Percentiles rank a stretch among this genome's conserved stretches.
phyloP scores from a whole-genome alignment of 352 stramenopile species.

The Phytophthora podocarpi region DNA sequence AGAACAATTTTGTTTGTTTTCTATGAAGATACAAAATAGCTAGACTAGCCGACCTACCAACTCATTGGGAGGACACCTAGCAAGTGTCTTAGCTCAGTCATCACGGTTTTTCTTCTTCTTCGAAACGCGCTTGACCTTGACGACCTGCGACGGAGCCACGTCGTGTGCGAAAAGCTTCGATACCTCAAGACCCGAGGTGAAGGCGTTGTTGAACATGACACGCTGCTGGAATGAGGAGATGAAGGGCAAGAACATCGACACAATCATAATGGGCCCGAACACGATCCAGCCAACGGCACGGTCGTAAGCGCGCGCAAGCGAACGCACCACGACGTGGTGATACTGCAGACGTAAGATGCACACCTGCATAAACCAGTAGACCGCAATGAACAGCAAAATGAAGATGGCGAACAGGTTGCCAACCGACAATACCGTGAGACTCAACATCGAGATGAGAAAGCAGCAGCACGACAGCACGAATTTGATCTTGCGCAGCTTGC shows the following conservation, averaged over 20 bases:
- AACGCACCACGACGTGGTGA: constrained; percentile 85
- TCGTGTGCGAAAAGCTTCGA: constrained; percentile 91
- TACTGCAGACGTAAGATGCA: constrained; percentile 81
- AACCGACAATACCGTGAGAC: constrained; percentile 73
- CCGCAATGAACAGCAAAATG: constrained; percentile 68
- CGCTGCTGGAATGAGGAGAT: constrained; percentile 88
- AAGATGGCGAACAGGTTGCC: constrained; percentile 77
- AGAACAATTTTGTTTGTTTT: constrained; percentile 38
- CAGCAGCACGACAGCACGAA: constrained; percentile 79
- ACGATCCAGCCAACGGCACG: constrained; percentile 87
- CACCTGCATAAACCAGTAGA: constrained; percentile 90
- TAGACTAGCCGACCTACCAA: constrained; percentile 21
- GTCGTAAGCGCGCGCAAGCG: constrained; percentile 75
- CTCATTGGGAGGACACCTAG: constrained; percentile 11
- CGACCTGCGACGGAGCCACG: constrained; percentile 73
- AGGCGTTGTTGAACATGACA: constrained; percentile 92
- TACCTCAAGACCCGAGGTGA: constrained; percentile 87
- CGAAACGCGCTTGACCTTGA: constrained; percentile 87
- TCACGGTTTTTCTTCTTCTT: constrained; percentile 92
- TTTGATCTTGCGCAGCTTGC: constrained; percentile 90
- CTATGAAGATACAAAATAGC: constrained; percentile 53
- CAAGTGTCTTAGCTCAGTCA: constrained; percentile 46
- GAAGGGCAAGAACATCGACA: constrained; percentile 91
- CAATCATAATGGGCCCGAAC: constrained; percentile 88
- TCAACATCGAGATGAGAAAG: constrained; percentile 67